Evolutionary conservation across 129 eudicot species (phyloP), one percentile per base, ranked within the genome.

Genomic region (Calendula officinalis): DNA sequence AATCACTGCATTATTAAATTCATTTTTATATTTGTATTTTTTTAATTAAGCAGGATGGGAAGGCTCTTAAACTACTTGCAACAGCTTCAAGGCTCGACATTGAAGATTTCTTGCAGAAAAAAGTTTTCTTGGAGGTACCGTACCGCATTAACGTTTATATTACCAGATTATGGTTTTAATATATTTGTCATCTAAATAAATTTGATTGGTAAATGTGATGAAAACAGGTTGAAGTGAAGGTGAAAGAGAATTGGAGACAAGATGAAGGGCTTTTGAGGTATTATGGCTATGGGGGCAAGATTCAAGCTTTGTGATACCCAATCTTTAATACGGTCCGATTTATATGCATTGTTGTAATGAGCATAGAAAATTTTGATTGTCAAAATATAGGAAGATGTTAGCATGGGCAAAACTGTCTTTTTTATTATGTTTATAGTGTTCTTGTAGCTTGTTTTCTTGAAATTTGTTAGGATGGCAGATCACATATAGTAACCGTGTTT

Each of bases 201-300:
- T 17, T 53, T 30, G 22, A 53, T 1, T 27, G 60, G 36, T 36
- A 17, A 14, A 41, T 51, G 48, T 62, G 70, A 67, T 75, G 46
- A 38, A 41, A 52, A 58, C 84, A 94, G 99, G 75, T 94, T 56
- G 97, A 94, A 76, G 99, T 94, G 75, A 89, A 86, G 76, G 90
- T 94, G 61, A 94, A 94, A 80, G 97, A 94, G 76, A 94, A 94
- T 47, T 94, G 99, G 99, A 82, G 99, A 79, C 95, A 94, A 77
- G 92, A 94, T 64, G 99, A 94, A 78, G 95, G 87, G 64, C 95
- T 94, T 35, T 76, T 94, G 53, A 88, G 85, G 62, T 39, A 79
- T 79, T 94, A 94, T 38, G 99, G 99, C 16, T 94, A 94, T 69
- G 97, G 86, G 6, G 99, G 96, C 8, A 74, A 94, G 64, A 94